Base-by-base conservation (phyloP, 2,329 filamentous ascomycete genomes). In the Paecilomyces dactylethromorphus region DNA sequence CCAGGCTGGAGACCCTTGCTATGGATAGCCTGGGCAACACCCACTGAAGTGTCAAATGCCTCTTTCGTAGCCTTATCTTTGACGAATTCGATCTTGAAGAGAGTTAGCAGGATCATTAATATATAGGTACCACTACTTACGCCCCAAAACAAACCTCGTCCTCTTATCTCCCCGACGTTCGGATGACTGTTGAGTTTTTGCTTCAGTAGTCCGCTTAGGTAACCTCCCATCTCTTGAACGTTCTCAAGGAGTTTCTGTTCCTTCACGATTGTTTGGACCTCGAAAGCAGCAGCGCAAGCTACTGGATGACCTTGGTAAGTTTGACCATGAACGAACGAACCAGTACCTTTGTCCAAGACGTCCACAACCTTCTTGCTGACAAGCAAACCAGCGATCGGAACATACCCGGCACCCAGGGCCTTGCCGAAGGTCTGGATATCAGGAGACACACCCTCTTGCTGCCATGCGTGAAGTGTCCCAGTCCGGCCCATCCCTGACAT, bases 401-500 rank as follows among this genome's bases (percentile, higher is more conserved):
- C 73, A 62, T 80, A 83, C 0, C 83, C 83, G 12, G 77, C 82
- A 0, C 81, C 82, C 1, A 85, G 72, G 0, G 80, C 81, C 64
- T 85, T 85, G 0, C 82, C 83, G n/a, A 85, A 74, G 1, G 82
- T 80, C 65, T 83, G 78, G 12, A 86, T 78, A 62, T 85, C 83
- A 0, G 83, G 83, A 1, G 77, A 74, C 1, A 84, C 76, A 3
- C 71, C 77, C 58, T 83, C 78, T 53, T 82, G 76, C 59, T 85
- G 77, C 81, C 81, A 85, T 1, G 82, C 82, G 62, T 84, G 82
- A 3, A 82, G 68, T 0, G 78, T 80, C 1, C 82, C 83, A 76
- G 75, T 77, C 5, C 82, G 76, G 5, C 83, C 83, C 71, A 81
- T 79, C 7, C 83, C 82, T 58, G 78, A 82, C 84, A 90, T 89